Percentiles rank a stretch among this genome's conserved stretches.
phyloP scores from a whole-genome alignment of 805 yeast genomes.

The Barnettozyma vustinii region DNA sequence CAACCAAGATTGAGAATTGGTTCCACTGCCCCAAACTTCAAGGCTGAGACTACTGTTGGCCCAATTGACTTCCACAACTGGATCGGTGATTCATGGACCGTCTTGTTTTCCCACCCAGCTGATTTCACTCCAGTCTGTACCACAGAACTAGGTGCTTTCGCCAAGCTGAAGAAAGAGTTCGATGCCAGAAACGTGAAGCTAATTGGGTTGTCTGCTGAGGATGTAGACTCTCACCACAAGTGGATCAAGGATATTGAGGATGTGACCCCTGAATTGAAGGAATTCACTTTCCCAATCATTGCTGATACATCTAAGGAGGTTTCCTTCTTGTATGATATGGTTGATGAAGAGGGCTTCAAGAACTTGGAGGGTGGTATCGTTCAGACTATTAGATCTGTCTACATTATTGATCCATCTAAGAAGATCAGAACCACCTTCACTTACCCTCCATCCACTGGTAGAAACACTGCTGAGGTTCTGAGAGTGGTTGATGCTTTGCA shows the following conservation, averaged over 20 bases:
- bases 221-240: conserved; percentile 67
- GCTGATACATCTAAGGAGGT: conserved; percentile 85
- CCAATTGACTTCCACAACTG: conserved; percentile 81
- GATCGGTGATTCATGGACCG: conserved; percentile 82
- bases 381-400: conserved; percentile 88
- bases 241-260: conserved; percentile 94
- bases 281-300: conserved; percentile 82
- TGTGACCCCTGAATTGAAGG: conserved; percentile 58
- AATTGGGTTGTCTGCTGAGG: conserved; percentile 87
- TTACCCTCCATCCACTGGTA: conserved; percentile 92
- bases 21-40: conserved; percentile 82
- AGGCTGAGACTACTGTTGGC: conserved; percentile 78
- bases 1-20: conserved; percentile 74
- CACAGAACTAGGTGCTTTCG: conserved; percentile 92
- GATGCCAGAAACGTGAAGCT: conserved; percentile 79
- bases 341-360: conserved; percentile 78
- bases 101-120: conserved; percentile 90
- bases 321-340: conserved; percentile 81
- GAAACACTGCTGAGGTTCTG: conserved; percentile 89
- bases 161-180: conserved; percentile 83
- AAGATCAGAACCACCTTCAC: conserved; percentile 81
- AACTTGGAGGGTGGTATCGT: conserved; percentile 68
- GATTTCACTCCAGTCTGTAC: conserved; percentile 97
- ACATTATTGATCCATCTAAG: conserved; percentile 85
- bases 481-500: conserved; percentile 88